Conservation (phyloP, 2,329 filamentous ascomycete species). For the Stylonectria norvegica region DNA sequence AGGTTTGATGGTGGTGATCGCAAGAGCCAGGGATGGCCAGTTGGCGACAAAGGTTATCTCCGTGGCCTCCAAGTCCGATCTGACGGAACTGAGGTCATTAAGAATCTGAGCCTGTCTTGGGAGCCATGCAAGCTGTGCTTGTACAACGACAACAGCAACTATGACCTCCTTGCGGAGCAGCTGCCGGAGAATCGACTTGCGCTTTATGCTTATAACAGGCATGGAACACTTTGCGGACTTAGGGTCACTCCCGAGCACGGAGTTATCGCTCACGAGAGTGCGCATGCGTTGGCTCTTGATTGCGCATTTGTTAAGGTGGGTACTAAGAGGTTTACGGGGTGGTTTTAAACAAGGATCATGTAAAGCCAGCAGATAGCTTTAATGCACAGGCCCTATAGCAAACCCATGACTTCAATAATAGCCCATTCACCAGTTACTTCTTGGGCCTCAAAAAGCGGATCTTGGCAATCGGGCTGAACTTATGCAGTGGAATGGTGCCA, state of each 20-base stretch:
- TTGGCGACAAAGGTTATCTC: constrained; percentile 5
- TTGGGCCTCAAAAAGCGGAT: too few species aligned
- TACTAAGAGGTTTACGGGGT: neutral
- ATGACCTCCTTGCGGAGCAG: constrained; percentile 1
- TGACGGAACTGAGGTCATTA: neutral
- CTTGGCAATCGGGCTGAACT: too few species aligned
- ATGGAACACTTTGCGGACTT: constrained; percentile 1
- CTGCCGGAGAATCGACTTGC: constrained; percentile 1
- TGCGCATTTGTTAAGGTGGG: neutral
- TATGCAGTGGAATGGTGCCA: too few species aligned
- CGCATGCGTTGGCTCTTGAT: neutral
- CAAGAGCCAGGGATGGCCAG: constrained; percentile 1
- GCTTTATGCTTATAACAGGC: constrained; percentile 2
- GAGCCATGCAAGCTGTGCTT: constrained; percentile 3
- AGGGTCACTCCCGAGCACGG: neutral
- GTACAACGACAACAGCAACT: constrained; percentile 3
- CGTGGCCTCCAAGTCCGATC: constrained; percentile 2
- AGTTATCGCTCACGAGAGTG: constrained; percentile 1
- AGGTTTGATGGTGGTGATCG: constrained; percentile 1
- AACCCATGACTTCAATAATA: too few species aligned
- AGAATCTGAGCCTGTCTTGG: constrained; percentile 3
- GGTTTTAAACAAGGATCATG: too few species aligned
- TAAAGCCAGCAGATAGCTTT: too few species aligned
- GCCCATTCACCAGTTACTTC: too few species aligned
- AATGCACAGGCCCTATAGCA: too few species aligned